These are phyloP conservation scores for Xylaria intraflava DNA, from an alignment of 495 filamentous ascomycete genomes.

Conservation along the genomic window DNA sequence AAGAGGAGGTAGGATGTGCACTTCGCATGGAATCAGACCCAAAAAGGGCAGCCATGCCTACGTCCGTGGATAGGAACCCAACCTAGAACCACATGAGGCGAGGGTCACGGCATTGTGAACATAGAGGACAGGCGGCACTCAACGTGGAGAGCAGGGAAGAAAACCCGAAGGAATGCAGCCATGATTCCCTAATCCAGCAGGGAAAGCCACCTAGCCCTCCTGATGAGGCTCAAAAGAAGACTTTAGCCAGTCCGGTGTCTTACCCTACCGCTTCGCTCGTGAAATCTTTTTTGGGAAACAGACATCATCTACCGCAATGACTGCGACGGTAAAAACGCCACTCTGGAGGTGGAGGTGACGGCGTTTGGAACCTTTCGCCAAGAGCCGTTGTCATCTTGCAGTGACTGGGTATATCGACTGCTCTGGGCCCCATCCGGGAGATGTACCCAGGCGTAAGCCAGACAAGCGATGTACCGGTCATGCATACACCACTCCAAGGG, in stretches of 20 bases:
- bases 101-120: background rate
- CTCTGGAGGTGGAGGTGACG: conserved; percentile 10
- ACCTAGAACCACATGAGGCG: background rate
- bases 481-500: background rate
- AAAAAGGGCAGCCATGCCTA: background rate
- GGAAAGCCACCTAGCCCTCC: conserved; percentile 5
- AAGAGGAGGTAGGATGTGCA: no score
- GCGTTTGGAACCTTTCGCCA: background rate
- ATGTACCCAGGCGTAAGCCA: background rate
- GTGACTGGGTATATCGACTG: background rate
- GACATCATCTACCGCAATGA: background rate
- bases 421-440: background rate
- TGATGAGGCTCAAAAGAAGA: conserved; percentile 7
- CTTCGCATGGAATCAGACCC: background rate
- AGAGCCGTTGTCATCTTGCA: conserved; percentile 1
- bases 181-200: conserved; percentile 9
- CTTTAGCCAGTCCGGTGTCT: background rate
- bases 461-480: background rate
- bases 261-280: background rate
- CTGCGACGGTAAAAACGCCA: background rate
- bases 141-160: background rate
- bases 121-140: background rate
- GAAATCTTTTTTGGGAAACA: conserved; percentile 5
- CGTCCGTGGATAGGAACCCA: background rate
- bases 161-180: background rate